Evolutionary conservation across 352 stramenopile species (phyloP).

Genomic region (Globisporangium acanthophoron): DNA sequence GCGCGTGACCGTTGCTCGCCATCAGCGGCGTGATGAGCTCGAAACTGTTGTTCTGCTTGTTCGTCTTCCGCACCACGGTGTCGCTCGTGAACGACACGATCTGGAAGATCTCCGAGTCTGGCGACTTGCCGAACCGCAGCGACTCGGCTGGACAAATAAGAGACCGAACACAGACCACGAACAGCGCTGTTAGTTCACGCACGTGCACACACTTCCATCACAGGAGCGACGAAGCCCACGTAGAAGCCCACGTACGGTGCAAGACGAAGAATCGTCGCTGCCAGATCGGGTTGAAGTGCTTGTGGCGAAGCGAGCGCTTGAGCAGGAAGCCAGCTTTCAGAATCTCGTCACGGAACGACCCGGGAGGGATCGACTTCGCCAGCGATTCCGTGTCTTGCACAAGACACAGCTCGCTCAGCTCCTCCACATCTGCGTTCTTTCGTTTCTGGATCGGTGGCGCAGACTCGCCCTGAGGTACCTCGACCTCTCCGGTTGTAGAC

Average conservation of each 20-base stretch:
- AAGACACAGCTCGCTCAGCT: conserved; percentile 14
- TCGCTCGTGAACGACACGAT: conserved; percentile 63
- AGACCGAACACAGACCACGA: conserved; percentile 1
- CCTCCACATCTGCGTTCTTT: conserved; percentile 9
- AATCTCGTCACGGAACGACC: conserved; percentile 61
- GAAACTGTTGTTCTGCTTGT: conserved; percentile 76
- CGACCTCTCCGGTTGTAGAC: not conserved
- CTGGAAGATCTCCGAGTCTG: conserved; percentile 63
- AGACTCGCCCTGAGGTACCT: conserved; percentile 2
- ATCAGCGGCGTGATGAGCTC: conserved; percentile 71
- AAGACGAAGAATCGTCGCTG: conserved; percentile 71
- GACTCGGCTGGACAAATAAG: conserved; percentile 32
- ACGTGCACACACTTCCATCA: not conserved
- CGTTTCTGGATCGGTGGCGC: conserved; percentile 2
- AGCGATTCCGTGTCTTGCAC: conserved; percentile 12
- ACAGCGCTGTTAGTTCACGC: not conserved
- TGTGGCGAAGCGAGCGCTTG: conserved; percentile 84
- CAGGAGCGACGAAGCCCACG: not conserved
- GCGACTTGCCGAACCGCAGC: conserved; percentile 63
- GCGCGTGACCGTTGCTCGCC: conserved; percentile 54
- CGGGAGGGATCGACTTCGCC: conserved; percentile 22
- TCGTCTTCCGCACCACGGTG: conserved; percentile 59
- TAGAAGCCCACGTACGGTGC: conserved; percentile 25
- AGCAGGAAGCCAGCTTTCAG: conserved; percentile 70
- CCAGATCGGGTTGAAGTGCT: conserved; percentile 82